phyloP scores from a whole-genome alignment of 345 rosid genomes.

The Syzygium aromaticum region DNA sequence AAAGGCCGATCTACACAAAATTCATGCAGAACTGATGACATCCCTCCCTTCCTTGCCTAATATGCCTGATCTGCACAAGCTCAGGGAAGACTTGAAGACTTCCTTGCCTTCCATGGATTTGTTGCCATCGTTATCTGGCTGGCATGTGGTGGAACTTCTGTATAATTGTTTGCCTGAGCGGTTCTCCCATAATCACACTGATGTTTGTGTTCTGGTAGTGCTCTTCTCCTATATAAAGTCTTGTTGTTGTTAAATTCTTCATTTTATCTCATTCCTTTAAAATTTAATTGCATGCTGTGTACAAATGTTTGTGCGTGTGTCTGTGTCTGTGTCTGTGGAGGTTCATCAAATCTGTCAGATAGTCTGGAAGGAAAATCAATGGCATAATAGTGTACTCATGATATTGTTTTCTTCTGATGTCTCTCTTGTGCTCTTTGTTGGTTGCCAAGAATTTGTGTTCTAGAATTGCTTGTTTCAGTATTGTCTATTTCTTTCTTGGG shows the following conservation, averaged over 20 bases:
- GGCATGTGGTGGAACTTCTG: conserved; percentile 77
- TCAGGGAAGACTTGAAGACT: conserved; percentile 32
- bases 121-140: conserved; percentile 29
- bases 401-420: background rate
- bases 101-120: conserved; percentile 30
- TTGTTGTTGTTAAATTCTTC: background rate
- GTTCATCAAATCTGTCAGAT: background rate
- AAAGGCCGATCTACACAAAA: conserved; percentile 69
- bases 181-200: conserved; percentile 63
- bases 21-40: conserved; percentile 46
- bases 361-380: background rate
- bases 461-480: background rate
- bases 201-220: conserved; percentile 80
- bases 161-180: conserved; percentile 86
- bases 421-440: background rate
- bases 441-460: background rate
- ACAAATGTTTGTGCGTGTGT: background rate
- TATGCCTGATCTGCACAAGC: conserved; percentile 45
- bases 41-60: conserved; percentile 67
- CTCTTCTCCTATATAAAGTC: background rate
- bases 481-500: background rate
- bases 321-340: background rate
- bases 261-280: background rate
- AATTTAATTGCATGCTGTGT: background rate
- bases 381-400: background rate